A percentile compares a stretch with the other conserved stretches of the same genome.
Conservation (phyloP, 176 grass and related monocot species). For the Hsuehochloa calcarea region DNA sequence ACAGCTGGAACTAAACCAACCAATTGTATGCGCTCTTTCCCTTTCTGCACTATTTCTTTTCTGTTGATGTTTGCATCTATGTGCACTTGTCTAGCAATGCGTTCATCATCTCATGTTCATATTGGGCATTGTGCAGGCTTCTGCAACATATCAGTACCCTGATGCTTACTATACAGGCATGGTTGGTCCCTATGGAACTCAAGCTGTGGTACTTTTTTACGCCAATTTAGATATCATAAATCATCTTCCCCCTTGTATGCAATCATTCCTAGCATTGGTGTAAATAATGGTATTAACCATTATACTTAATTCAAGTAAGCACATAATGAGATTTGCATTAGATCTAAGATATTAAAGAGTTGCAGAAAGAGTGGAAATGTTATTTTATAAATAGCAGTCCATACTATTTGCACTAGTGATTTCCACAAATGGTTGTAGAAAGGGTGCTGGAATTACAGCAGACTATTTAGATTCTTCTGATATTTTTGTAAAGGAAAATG, state of each 20-base stretch:
- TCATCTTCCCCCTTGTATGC: neutral
- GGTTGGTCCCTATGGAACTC: constrained; percentile 72
- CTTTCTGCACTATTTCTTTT: neutral
- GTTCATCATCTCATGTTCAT: constrained; percentile 21
- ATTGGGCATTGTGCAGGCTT: constrained; percentile 64
- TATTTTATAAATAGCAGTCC: neutral
- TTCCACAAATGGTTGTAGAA: neutral
- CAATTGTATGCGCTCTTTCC: constrained; percentile 56
- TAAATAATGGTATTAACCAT: neutral
- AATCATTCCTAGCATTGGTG: neutral
- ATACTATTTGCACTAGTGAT: neutral
- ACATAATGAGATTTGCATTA: constrained; percentile 1
- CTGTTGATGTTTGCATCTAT: neutral
- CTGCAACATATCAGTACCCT: constrained; percentile 68
- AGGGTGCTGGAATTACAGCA: neutral
- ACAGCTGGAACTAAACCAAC: constrained; percentile 81
- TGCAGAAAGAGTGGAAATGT: neutral
- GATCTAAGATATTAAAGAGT: neutral
- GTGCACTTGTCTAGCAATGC: neutral
- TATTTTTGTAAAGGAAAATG: neutral
- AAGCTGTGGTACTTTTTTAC: constrained; percentile 61
- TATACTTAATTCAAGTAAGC: neutral
- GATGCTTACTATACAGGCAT: constrained; percentile 83
- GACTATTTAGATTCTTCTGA: neutral
- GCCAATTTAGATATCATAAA: constrained; percentile 12